phyloP scores from a whole-genome alignment of 2,329 filamentous ascomycete species.

The Hymenotorrendiella dingleyae region DNA sequence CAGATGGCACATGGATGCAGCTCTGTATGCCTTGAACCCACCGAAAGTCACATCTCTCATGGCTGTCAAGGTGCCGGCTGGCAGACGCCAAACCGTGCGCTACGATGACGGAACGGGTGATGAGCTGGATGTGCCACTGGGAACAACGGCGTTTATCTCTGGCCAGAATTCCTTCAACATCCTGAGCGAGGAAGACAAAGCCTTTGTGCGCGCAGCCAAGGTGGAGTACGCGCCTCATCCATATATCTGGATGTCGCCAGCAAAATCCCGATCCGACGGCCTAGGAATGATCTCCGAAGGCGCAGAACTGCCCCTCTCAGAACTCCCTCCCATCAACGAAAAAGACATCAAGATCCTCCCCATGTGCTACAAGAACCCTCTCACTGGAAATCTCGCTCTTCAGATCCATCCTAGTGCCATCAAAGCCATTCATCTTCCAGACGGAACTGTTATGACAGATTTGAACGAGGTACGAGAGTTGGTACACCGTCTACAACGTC shows the following conservation, averaged over 20 bases:
- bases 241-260: slow-evolving; percentile 74
- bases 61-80: slow-evolving; percentile 65
- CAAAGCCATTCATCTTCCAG: slow-evolving; percentile 58
- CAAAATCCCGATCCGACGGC: slow-evolving; percentile 60
- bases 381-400: slow-evolving; percentile 61
- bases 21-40: slow-evolving; percentile 68
- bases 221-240: slow-evolving; percentile 75
- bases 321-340: slow-evolving; percentile 60
- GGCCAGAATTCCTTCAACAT: slow-evolving; percentile 66
- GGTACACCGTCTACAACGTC: slow-evolving; percentile 67
- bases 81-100: slow-evolving; percentile 58
- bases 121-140: slow-evolving; percentile 61
- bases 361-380: slow-evolving; percentile 72
- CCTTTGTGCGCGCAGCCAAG: slow-evolving; percentile 58
- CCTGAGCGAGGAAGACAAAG: slow-evolving; percentile 59
- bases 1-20: slow-evolving; percentile 76
- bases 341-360: slow-evolving; percentile 66
- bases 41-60: slow-evolving; percentile 67
- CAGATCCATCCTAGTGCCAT: slow-evolving; percentile 71
- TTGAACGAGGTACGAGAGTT: slow-evolving; percentile 59
- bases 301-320: slow-evolving; percentile 51
- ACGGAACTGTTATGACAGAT: slow-evolving; percentile 65
- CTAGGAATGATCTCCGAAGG: slow-evolving; percentile 65
- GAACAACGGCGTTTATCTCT: slow-evolving; percentile 70
- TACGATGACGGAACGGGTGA: slow-evolving; percentile 70